Percentiles rank a stretch among this genome's conserved stretches.
Evolutionary conservation across 345 rosid genomes (phyloP).

Genomic region (Eucalyptus polyanthemos): DNA sequence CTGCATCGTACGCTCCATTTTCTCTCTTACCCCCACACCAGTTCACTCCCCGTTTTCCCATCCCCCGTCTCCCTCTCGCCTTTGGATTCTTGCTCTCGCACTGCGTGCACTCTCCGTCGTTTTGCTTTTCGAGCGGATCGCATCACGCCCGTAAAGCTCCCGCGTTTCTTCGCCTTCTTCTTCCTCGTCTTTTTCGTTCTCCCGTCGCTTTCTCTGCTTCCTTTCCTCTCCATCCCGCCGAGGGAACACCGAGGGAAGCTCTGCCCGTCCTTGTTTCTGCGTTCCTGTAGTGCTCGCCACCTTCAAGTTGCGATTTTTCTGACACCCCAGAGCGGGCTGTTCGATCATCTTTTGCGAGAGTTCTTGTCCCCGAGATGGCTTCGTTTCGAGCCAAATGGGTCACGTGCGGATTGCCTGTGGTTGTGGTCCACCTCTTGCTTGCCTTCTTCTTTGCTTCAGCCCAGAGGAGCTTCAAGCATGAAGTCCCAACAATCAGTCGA

Average conservation of each 20-base stretch:
- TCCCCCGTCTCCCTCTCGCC: not conserved
- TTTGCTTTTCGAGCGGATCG: not conserved
- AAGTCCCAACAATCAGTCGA: not conserved
- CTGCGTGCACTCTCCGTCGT: not conserved
- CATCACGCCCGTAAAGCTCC: not conserved
- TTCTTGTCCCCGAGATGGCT: not conserved
- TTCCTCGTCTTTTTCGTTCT: not conserved
- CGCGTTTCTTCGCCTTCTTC: not conserved
- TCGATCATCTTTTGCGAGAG: not conserved
- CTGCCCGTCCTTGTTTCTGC: not conserved
- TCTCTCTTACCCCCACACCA: not conserved
- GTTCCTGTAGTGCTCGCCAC: not conserved
- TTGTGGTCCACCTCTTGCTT: not conserved
- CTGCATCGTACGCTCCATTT: not conserved
- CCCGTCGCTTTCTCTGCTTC: not conserved
- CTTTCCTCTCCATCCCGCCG: not conserved
- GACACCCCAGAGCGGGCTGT: not conserved
- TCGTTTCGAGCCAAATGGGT: not conserved
- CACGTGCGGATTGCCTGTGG: not conserved
- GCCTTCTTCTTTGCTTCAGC: slow-evolving; percentile 6
- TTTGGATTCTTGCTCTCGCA: not conserved
- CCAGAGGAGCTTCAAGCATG: not conserved
- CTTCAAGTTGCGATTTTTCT: not conserved
- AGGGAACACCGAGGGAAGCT: not conserved
- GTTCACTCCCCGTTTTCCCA: not conserved